A percentile compares a stretch with the other conserved stretches of the same genome.
Evolutionary conservation across 768 basidiomycete species (phyloP).

Genomic region (Megacollybia marginata): DNA sequence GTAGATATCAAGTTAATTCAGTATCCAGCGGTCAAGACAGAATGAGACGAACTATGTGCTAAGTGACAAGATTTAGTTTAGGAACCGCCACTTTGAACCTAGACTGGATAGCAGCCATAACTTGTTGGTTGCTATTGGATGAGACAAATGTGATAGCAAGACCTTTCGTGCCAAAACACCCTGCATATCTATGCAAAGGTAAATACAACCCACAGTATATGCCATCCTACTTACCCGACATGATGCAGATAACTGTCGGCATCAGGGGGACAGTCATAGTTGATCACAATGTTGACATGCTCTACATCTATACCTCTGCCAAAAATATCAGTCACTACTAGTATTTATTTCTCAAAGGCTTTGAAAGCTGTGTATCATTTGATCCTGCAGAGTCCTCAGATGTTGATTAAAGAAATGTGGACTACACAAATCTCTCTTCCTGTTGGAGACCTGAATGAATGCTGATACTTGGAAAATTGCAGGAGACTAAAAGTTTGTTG

Average conservation of each 20-base stretch:
- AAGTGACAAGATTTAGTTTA: slow-evolving; percentile 70
- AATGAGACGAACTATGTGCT: slow-evolving; percentile 45
- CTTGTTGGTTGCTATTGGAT: slow-evolving; percentile 86
- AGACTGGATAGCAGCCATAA: slow-evolving; percentile 91
- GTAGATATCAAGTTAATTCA: slow-evolving; percentile 4
- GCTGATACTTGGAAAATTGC: slow-evolving; percentile 97
- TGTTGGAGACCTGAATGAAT: slow-evolving; percentile 94
- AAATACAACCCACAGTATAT: not conserved
- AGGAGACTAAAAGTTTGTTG: slow-evolving; percentile 91
- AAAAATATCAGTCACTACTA: slow-evolving; percentile 99
- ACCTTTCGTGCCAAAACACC: slow-evolving; percentile 99
- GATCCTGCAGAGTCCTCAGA: slow-evolving; percentile 48
- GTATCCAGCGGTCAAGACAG: slow-evolving; percentile 56
- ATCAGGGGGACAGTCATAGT: slow-evolving; percentile 96
- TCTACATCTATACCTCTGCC: slow-evolving; percentile 99
- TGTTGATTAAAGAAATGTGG: not conserved
- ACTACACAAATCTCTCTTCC: slow-evolving; percentile 78
- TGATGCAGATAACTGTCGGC: slow-evolving; percentile 98
- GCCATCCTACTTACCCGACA: slow-evolving; percentile 63
- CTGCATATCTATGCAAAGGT: slow-evolving; percentile 68
- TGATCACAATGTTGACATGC: slow-evolving; percentile 98
- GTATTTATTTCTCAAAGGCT: slow-evolving; percentile 97
- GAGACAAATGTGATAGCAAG: slow-evolving; percentile 96
- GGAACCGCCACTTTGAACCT: slow-evolving; percentile 97
- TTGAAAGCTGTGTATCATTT: slow-evolving; percentile 96